phyloP scores from a whole-genome alignment of 2,329 filamentous ascomycete species.

The Diaporthe caulivora region DNA sequence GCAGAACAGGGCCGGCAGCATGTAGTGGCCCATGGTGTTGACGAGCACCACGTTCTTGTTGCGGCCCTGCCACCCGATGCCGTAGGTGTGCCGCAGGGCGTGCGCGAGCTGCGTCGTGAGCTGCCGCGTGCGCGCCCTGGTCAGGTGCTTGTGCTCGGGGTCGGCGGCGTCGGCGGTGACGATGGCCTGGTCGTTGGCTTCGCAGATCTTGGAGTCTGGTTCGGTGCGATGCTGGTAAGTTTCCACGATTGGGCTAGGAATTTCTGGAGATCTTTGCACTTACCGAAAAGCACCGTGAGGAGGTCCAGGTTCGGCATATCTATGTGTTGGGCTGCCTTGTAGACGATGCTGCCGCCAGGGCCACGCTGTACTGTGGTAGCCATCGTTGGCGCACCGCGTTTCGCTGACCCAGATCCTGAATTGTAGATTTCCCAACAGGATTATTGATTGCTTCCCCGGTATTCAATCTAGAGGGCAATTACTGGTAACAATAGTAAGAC shows the following conservation, averaged over 20 bases:
- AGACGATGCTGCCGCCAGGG: slow-evolving; percentile 51
- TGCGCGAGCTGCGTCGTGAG: slow-evolving; percentile 66
- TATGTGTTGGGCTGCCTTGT: slow-evolving; percentile 48
- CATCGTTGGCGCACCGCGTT: slow-evolving; percentile 41
- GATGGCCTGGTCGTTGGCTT: slow-evolving; percentile 59
- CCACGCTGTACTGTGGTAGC: slow-evolving; percentile 46
- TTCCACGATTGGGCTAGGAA: slow-evolving; percentile 1
- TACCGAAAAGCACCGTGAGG: slow-evolving; percentile 59
- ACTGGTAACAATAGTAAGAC: slow-evolving; percentile 9
- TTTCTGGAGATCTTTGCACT: slow-evolving; percentile 16
- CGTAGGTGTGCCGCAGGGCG: slow-evolving; percentile 64
- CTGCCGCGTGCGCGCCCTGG: slow-evolving; percentile 61
- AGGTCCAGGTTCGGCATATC: slow-evolving; percentile 56
- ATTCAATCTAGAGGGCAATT: neutral
- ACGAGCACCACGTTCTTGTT: slow-evolving; percentile 67
- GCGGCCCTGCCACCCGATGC: slow-evolving; percentile 62
- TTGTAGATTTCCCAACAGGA: neutral
- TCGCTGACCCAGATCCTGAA: neutral
- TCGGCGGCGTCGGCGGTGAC: slow-evolving; percentile 70
- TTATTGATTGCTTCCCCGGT: neutral
- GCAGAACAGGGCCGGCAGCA: slow-evolving; percentile 66
- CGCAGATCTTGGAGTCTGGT: slow-evolving; percentile 50
- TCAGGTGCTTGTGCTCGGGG: slow-evolving; percentile 62
- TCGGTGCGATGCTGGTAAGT: slow-evolving; percentile 38
- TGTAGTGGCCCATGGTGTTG: slow-evolving; percentile 67